Percentiles rank a stretch among this genome's conserved stretches.
phyloP scores from a whole-genome alignment of 805 yeast species.

The Maudiozyma turicensis region DNA sequence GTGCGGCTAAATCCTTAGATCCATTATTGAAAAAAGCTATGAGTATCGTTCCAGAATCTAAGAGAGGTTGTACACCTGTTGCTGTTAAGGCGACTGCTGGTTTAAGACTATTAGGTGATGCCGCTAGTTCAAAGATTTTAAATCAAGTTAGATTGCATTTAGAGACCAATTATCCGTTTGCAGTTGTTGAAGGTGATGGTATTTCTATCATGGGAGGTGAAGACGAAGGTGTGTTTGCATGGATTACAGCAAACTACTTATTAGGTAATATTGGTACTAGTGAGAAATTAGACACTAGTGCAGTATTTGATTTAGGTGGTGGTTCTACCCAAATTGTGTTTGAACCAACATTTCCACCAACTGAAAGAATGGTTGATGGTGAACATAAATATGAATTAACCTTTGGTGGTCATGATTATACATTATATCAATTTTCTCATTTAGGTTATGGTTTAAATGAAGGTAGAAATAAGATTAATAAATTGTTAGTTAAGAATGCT shows the following conservation, averaged over 20 bases:
- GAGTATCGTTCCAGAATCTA: slow-evolving; percentile 60
- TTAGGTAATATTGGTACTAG: slow-evolving; percentile 83
- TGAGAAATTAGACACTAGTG: slow-evolving; percentile 77
- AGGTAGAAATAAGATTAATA: slow-evolving; percentile 78
- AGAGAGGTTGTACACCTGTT: slow-evolving; percentile 78
- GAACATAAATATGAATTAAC: slow-evolving; percentile 75
- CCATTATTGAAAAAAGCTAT: slow-evolving; percentile 70
- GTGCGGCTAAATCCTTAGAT: slow-evolving; percentile 87
- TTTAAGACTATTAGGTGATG: slow-evolving; percentile 72
- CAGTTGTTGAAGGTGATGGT: slow-evolving; percentile 81
- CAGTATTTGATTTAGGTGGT: slow-evolving; percentile 96
- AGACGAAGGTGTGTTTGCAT: slow-evolving; percentile 96
- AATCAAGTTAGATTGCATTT: slow-evolving; percentile 67
- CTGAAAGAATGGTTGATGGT: slow-evolving; percentile 65
- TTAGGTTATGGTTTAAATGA: slow-evolving; percentile 93
- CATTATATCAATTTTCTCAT: slow-evolving; percentile 87
- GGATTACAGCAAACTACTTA: slow-evolving; percentile 93
- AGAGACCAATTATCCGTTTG: slow-evolving; percentile 78
- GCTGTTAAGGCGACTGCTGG: slow-evolving; percentile 99
- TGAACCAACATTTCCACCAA: slow-evolving; percentile 70
- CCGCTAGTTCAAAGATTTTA: slow-evolving; percentile 61
- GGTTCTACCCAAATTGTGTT: slow-evolving; percentile 98
- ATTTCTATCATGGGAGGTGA: slow-evolving; percentile 90
- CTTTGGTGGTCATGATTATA: slow-evolving; percentile 75
- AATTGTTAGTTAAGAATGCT: slow-evolving; percentile 47